Evolutionary conservation across 2,329 filamentous ascomycete species (phyloP), one percentile per base, ranked within the genome.

Genomic region (Akanthomyces muscarius): DNA sequence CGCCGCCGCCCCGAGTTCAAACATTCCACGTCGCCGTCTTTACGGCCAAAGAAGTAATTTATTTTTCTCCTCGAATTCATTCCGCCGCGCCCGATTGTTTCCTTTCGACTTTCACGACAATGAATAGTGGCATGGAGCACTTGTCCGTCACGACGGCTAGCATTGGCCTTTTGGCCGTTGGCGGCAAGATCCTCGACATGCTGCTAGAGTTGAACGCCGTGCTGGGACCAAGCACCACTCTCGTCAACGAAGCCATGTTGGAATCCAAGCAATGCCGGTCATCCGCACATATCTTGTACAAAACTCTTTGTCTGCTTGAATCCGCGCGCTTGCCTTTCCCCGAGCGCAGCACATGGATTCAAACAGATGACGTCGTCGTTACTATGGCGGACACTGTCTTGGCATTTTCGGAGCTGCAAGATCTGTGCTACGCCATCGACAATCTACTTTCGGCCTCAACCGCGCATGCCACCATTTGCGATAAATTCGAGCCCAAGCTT

Each of bases 211-310:
- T 76, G 64, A 74, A 73, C 64, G 68, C 69, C 57, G 67, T 71
- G 6, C 69, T 73, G 1, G 68, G 68, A 63, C 62, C 67, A 63
- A 66, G 66, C 61, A 72, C 71, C 21, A 65, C 67, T 7, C 51
- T 70, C 33, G 65, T 75, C 63, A 71, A 70, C 66, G 67, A 70
- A 52, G 71, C 73, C 14, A 68, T 76, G 6, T 72, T 73, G 52
- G 73, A 75, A 64, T 65, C 75, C 44, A 75, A 75, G 56, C 74
- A 76, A 64, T 75, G 73, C 44, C 73, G 75, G 41, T 76, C 75
- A 13, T 75, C 75, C 1, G 68, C 75, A 21, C 72, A 75, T 66
- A 69, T 75, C 45, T 68, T 76, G 44, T 72, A 71, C 68, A 76
- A 76, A 66, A 73, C 72, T 5, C 69, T 76, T 51, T 67, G 63